phyloP scores from a whole-genome alignment of 495 filamentous ascomycete species.

The Penicillium silybi region DNA sequence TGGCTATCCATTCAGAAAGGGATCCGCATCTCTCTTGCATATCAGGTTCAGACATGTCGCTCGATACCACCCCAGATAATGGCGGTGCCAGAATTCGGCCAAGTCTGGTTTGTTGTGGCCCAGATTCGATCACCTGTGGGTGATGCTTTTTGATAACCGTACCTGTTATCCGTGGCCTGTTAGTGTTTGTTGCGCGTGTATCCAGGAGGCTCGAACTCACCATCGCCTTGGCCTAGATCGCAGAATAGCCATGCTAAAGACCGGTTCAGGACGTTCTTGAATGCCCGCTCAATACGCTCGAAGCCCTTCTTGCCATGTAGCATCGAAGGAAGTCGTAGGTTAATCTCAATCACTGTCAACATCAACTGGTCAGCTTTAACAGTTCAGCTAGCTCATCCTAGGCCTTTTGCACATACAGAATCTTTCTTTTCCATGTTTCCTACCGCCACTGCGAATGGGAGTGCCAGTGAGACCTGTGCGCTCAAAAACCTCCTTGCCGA shows the following conservation, averaged over 20 bases:
- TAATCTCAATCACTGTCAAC: slow-evolving; percentile 67
- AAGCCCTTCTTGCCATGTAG: slow-evolving; percentile 89
- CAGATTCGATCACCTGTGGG: slow-evolving; percentile 46
- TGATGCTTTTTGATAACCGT: slow-evolving; percentile 52
- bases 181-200: not conserved
- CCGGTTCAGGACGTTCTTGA: slow-evolving; percentile 71
- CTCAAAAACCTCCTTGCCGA: slow-evolving; percentile 84
- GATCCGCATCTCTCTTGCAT: slow-evolving; percentile 60
- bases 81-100: slow-evolving; percentile 45
- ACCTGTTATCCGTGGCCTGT: slow-evolving; percentile 11
- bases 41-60: slow-evolving; percentile 37
- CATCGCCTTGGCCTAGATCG: slow-evolving; percentile 45
- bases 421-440: slow-evolving; percentile 58
- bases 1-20: slow-evolving; percentile 79
- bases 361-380: slow-evolving; percentile 6
- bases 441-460: slow-evolving; percentile 54
- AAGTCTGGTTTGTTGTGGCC: slow-evolving; percentile 21
- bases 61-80: slow-evolving; percentile 39
- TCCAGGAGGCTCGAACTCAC: slow-evolving; percentile 12
- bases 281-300: slow-evolving; percentile 78
- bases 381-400: not conserved
- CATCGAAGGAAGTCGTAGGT: slow-evolving; percentile 79
- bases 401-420: slow-evolving; percentile 39
- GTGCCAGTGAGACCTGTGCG: slow-evolving; percentile 77
- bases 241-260: slow-evolving; percentile 80